These are phyloP conservation scores for Leccinum solheimii DNA, from an alignment of 1,284 basidiomycete species.

Conservation along the genomic window DNA sequence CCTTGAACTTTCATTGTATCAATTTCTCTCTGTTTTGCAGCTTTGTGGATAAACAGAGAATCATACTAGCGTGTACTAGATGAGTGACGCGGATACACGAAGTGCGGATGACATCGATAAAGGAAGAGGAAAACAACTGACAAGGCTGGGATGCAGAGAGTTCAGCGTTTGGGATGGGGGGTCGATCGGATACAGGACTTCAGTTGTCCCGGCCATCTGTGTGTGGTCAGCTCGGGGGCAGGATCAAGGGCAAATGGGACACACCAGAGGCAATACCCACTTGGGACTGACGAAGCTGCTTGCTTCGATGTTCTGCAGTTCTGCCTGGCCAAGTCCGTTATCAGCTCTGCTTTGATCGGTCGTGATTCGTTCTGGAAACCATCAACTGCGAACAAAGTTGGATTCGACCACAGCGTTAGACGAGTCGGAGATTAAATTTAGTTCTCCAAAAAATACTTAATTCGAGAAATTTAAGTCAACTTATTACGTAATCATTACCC, in stretches of 20 bases:
- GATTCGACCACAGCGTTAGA: too few species aligned
- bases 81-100: neutral
- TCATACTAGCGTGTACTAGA: neutral
- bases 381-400: too few species aligned
- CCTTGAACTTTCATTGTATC: neutral
- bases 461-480: too few species aligned
- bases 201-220: conserved; percentile 85
- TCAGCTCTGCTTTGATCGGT: conserved; percentile 41
- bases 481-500: too few species aligned
- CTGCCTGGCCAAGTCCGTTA: conserved; percentile 73
- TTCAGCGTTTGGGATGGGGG: conserved; percentile 52
- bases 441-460: too few species aligned
- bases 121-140: neutral
- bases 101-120: neutral
- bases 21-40: neutral
- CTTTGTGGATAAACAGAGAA: neutral
- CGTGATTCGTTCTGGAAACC: too few species aligned
- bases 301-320: conserved; percentile 76
- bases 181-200: conserved; percentile 63
- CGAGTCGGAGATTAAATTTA: too few species aligned
- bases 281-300: conserved; percentile 87
- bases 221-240: too few species aligned
- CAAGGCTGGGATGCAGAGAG: conserved; percentile 52
- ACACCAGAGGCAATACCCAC: conserved; percentile 84
- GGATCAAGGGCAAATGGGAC: conserved; percentile 25